These are phyloP conservation scores for Daldinia concentrica DNA, from an alignment of 495 filamentous ascomycete genomes.

Conservation along the genomic window DNA sequence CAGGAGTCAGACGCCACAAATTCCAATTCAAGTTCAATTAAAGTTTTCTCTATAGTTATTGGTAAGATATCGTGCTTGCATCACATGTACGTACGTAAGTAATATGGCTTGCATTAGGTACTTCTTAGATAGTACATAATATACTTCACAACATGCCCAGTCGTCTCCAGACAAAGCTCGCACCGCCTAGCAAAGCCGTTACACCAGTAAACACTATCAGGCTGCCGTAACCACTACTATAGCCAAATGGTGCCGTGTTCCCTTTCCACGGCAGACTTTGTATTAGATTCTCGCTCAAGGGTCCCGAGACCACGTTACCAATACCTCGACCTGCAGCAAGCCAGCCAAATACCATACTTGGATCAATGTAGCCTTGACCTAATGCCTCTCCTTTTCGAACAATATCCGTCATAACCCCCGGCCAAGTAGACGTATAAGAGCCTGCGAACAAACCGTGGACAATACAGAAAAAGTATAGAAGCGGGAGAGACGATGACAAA, in stretches of 20 bases:
- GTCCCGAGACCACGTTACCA: slow-evolving; percentile 67
- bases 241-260: slow-evolving; percentile 43
- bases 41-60: background rate
- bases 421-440: slow-evolving; percentile 66
- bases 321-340: slow-evolving; percentile 70
- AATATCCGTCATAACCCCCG: slow-evolving; percentile 64
- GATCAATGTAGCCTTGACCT: slow-evolving; percentile 38
- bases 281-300: slow-evolving; percentile 64
- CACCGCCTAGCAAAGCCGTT: slow-evolving; percentile 61
- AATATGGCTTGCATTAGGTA: background rate
- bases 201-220: slow-evolving; percentile 67
- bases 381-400: slow-evolving; percentile 37
- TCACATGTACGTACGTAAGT: background rate
- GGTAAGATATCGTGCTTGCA: background rate
- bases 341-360: slow-evolving; percentile 54
- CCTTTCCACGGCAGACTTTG: slow-evolving; percentile 44
- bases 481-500: slow-evolving; percentile 59
- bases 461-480: slow-evolving; percentile 69
- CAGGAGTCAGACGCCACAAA: slow-evolving; percentile 4
- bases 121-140: background rate
- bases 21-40: background rate
- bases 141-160: slow-evolving; percentile 32
- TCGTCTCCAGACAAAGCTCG: slow-evolving; percentile 56
- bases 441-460: slow-evolving; percentile 74
- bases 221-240: slow-evolving; percentile 61